Conservation (phyloP, 1,284 basidiomycete genomes). For the Microbotryum scabiosae region DNA sequence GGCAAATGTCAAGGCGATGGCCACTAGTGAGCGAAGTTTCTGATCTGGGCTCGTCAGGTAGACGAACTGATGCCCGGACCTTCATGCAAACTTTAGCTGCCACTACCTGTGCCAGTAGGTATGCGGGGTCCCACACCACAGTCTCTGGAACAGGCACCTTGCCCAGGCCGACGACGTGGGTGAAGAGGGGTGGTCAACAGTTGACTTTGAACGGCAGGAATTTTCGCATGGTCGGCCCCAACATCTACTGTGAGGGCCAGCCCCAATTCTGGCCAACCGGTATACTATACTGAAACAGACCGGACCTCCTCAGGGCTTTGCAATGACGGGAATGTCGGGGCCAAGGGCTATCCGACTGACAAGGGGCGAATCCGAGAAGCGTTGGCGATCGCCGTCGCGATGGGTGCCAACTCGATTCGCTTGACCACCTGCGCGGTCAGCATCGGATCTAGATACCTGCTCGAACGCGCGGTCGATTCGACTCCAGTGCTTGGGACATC, state of each 20-base stretch:
- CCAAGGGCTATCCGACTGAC: background rate
- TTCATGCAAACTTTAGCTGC: too few relatives aligned
- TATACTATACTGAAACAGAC: too few relatives aligned
- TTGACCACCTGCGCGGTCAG: constrained; percentile 13
- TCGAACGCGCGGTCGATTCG: background rate
- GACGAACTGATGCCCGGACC: too few relatives aligned
- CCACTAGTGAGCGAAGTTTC: too few relatives aligned
- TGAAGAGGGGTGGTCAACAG: constrained; percentile 3
- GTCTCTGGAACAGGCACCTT: constrained; percentile 18
- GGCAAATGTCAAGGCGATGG: too few relatives aligned
- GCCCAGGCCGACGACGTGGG: constrained; percentile 11
- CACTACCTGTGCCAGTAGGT: constrained; percentile 1
- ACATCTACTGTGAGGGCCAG: constrained; percentile 1
- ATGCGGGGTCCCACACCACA: constrained; percentile 4
- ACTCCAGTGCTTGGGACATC: background rate
- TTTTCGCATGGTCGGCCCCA: constrained; percentile 26
- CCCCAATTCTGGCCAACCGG: too few relatives aligned
- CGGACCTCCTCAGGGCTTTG: background rate
- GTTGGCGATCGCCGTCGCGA: constrained; percentile 25
- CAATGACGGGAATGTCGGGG: constrained; percentile 13
- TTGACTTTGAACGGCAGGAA: constrained; percentile 3
- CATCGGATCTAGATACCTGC: constrained; percentile 1
- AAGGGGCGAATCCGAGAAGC: constrained; percentile 23
- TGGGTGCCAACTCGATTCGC: constrained; percentile 26
- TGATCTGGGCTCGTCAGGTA: too few relatives aligned